Evolutionary conservation across 345 rosid species (phyloP), one percentile per base, ranked within the genome.

Genomic region (Combretum micranthum): DNA sequence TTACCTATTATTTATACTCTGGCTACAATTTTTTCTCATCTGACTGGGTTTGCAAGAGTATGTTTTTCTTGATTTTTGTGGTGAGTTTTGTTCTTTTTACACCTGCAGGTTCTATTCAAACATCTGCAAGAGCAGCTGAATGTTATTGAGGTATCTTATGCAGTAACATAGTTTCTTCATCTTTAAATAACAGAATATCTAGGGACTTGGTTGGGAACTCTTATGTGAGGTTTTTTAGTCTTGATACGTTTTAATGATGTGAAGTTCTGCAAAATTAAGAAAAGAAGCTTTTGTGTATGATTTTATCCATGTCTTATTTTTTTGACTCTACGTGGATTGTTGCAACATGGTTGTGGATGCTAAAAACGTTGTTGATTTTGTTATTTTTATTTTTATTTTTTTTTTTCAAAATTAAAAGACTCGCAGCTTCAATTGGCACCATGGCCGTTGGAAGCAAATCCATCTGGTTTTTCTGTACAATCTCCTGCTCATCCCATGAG

Each of bases 81-180:
- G 20, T 54, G 37, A 17, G 22, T 25, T 57, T 46, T 53, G 55
- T 56, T 51, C 50, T 53, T 55, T 32, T 32, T 32, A 32, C 39
- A 32, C 39, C 39, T 72, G 61, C 89, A 92, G 99, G 86, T 92
- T 57, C 78, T 92, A 17, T 89, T 92, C 70, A 83, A 80, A 74
- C 97, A 88, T 81, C 82, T 92, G 39, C 97, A 79, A 57, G 96
- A 89, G 77, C 84, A 89, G 73, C 93, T 92, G 56, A 69, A 65
- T 59, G 67, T 76, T 50, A 83, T 87, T 53, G 97, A 92, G 99
- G 99, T 92, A 76, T 73, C 78, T 68, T 50, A 45, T 47, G 2
- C 22, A 26, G 32, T 25, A 25, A 25, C 4, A 25, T 25, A 25
- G 6, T 25, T 25, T 25, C 32, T 25, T 25, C 32, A 25, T 25